Evolutionary conservation across 306 rosid genomes (phyloP).

Genomic region (Cicer judaicum): DNA sequence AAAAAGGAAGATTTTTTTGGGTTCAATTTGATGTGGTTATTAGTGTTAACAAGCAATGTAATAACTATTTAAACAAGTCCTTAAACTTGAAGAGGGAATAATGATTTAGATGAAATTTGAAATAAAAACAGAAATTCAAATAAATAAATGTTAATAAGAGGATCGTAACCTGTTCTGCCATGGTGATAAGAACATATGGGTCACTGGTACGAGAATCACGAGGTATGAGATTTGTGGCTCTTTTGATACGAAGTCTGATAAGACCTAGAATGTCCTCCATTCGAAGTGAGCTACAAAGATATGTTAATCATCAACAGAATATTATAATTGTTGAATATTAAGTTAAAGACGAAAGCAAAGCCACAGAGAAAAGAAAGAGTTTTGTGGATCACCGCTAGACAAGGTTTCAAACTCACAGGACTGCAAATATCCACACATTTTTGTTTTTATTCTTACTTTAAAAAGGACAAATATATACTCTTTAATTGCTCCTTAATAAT

Average conservation of each 20-base stretch:
- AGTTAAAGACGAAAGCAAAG: no score
- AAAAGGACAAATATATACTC: no score
- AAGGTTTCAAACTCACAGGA: no score
- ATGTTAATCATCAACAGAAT: no score
- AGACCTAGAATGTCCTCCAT: constrained; percentile 70
- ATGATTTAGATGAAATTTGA: background rate
- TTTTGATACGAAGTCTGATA: constrained; percentile 66
- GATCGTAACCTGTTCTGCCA: constrained; percentile 57
- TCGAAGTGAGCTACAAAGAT: background rate
- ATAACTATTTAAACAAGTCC: background rate
- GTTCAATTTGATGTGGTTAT: constrained; percentile 3
- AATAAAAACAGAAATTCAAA: background rate
- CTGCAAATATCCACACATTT: no score
- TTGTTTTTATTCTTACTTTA: no score
- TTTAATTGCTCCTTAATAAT: no score
- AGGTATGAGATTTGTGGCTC: constrained; percentile 64
- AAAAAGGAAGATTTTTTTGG: background rate
- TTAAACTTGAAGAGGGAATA: background rate
- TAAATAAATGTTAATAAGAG: background rate
- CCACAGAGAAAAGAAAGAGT: no score
- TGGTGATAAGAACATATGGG: constrained; percentile 69
- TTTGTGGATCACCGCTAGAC: no score
- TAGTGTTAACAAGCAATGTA: background rate
- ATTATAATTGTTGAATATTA: no score
- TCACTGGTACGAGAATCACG: constrained; percentile 73